Evolutionary conservation across 345 rosid species (phyloP), one percentile per base, ranked within the genome.

Genomic region (Gossypium longicalyx): DNA sequence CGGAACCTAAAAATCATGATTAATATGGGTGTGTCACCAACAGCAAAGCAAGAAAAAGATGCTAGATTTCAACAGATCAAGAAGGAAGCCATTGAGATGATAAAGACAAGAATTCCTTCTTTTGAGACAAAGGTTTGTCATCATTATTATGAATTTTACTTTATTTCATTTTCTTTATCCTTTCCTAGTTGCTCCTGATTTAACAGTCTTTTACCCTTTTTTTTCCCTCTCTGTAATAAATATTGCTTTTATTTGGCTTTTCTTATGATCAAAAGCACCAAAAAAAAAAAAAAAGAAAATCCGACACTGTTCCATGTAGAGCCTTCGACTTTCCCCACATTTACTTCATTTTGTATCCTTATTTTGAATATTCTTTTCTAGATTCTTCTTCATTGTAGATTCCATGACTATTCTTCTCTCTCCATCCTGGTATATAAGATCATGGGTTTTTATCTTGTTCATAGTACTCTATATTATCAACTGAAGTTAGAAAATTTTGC

Each of bases 1-100:
- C 87, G 98, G 86, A 87, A 92, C 82, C 79, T 94, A 84, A 92
- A 89, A 79, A 76, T 83, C 73, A 94, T 94, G 97, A 88, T 90
- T 77, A 93, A 41, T 70, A 76, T 79, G 75, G 85, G 91, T 44
- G 67, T 87, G 80, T 81, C 91, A 57, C 29, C 64, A 59, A 12
- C 41, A 61, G 93, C 89, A 41, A 92, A 86, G 73, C 90, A 87
- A 77, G 97, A 94, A 87, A 94, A 89, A 80, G 94, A 92, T 82
- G 79, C 83, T 77, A 91, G 85, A 85, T 91, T 92, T 80, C 95
- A 87, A 74, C 91, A 61, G 74, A 88, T 87, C 79, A 92, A 92
- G 84, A 85, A 87, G 80, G 98, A 94, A 82, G 90, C 93, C 73
- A 73, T 79, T 57, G 94, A 89, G 90, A 89, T 94, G 89, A 85